Evolutionary conservation across 352 stramenopile species (phyloP).

Genomic region (Globisporangium yorkense): DNA sequence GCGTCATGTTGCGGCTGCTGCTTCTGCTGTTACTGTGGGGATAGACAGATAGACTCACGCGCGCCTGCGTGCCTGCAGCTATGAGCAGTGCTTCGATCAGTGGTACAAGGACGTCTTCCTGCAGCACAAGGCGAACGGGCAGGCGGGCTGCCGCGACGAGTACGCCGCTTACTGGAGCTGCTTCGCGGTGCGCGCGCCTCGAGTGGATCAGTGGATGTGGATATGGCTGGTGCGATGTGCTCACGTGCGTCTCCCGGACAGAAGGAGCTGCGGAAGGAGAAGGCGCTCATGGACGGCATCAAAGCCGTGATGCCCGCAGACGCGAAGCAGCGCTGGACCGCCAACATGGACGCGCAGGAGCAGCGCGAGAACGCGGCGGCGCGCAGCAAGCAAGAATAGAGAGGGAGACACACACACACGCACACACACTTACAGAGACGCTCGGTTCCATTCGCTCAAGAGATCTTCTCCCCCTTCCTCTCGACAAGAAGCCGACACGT

Average conservation of each 20-base stretch:
- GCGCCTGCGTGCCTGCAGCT: conserved; percentile 18
- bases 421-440: too few relatives aligned
- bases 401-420: not conserved
- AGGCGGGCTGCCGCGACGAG: conserved; percentile 72
- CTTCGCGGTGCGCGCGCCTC: conserved; percentile 38
- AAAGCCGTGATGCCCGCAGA: conserved; percentile 64
- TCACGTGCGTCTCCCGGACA: conserved; percentile 13
- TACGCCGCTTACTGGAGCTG: conserved; percentile 76
- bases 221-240: not conserved
- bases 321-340: conserved; percentile 37
- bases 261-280: conserved; percentile 62
- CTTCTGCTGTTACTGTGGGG: not conserved
- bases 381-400: conserved; percentile 10
- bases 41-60: not conserved
- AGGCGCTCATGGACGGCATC: conserved; percentile 47
- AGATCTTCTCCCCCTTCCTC: too few relatives aligned
- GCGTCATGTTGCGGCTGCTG: conserved; percentile 7
- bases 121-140: conserved; percentile 64
- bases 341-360: conserved; percentile 7
- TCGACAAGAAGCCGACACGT: not conserved
- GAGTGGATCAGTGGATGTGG: not conserved
- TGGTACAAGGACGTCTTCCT: conserved; percentile 86
- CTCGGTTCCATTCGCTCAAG: too few relatives aligned
- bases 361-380: not conserved
- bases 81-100: conserved; percentile 85